Base-by-base conservation (phyloP, 75 land plant genomes). In the Selaginella tamariscina region DNA sequence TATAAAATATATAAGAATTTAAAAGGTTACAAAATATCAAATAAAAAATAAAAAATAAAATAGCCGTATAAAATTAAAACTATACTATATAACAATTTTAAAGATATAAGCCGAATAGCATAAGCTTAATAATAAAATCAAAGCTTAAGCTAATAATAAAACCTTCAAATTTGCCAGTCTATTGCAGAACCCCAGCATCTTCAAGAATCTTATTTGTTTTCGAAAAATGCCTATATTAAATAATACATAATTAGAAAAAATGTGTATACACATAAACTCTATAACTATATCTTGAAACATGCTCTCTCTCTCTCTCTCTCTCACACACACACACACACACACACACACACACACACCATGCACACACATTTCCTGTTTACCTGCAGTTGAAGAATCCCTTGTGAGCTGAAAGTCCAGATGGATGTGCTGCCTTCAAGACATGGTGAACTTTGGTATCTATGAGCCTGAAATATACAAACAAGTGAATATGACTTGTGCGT, bases 341-440 rank as follows among this genome's bases (percentile, higher is more conserved):
- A n/a, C n/a, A n/a, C n/a, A n/a, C n/a, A n/a, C n/a, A n/a, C n/a
- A n/a, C n/a, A n/a, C n/a, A n/a, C n/a, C 33, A 32, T 2, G 13
- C 57, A 5, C 60, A 67, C 2, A 22, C n/a, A 8, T 20, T 13
- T 32, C 15, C 13, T 9, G 21, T 18, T 73, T 22, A 92, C 98
- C 86, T 94, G 86, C 98, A 94, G 26, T 87, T 81, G 72, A 90
- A 94, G 80, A 94, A 93, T 54, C 98, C 98, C 64, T 82, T 85
- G 68, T 90, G 75, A 57, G 98, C 98, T 66, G 98, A 94, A 29
- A 94, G 77, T 54, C 98, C 98, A 68, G 98, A 94, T 60, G 98
- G 98, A 83, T 94, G 98, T 28, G 88, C 98, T 44, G 98, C 81
- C 72, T 83, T 94, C 9, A 94, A 75, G 57, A 90, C 72, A 56